Evolutionary conservation across 495 filamentous ascomycete genomes (phyloP), one percentile per base, ranked within the genome.

Genomic region (Amphirosellinia nigrospora): DNA sequence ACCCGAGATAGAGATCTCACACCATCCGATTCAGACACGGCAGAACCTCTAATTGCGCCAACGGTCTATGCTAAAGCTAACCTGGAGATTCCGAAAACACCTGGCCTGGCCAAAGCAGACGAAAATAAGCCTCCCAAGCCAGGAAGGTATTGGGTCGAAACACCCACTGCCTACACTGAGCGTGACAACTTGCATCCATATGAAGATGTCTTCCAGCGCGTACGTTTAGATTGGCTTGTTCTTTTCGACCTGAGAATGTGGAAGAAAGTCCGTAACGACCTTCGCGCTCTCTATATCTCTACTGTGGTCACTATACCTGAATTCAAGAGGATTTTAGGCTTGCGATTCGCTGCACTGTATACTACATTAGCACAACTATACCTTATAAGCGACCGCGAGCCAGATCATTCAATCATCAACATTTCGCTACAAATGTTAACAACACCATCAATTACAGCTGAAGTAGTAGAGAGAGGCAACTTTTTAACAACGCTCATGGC

Each of bases 351-450:
- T 67, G 93, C 94, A 0, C 83, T 99, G 39, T 99, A 99, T 78
- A 98, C 94, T 8, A 91, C 91, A 3, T 84, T 99, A 38, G 94
- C 96, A 6, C 94, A 99, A 78, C 81, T 99, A 1, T 99, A 98
- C 77, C 88, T 99, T 19, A 94, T 99, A 73, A 94, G 96, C 5
- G 96, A 99, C 75, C 87, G 96, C 61, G 96, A 99, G 75, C 95
- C 96, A 0, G 96, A 99, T 73, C 94, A 98, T 77, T 98, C 96
- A 4, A 98, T 99, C 75, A 96, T 99, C 83, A 98, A 97, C 75
- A 87, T 98, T 55, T 97, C 94, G 0, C 78, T 98, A 53, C 96
- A 99, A 75, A 97, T 98, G 88, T 84, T 99, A 55, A 98, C 96
- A 0, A 97, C 96, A 0, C 94, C 96, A 4, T 96, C 94, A 3